Conservation (phyloP, 768 basidiomycete species). For the Tylopilus sp. region DNA sequence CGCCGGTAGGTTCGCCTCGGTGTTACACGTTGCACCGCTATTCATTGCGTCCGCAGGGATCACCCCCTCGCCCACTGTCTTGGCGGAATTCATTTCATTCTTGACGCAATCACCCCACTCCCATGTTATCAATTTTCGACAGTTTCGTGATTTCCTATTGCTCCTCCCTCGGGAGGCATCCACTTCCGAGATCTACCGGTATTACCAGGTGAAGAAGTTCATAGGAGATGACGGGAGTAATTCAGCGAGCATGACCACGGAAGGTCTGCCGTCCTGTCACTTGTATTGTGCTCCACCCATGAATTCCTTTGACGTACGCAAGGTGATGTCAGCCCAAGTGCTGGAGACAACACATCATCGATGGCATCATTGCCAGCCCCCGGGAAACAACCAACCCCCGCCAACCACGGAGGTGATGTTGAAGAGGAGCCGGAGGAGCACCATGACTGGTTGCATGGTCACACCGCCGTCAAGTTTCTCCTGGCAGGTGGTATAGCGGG, state of each 20-base stretch:
- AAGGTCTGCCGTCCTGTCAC: slow-evolving; percentile 52
- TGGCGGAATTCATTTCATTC: slow-evolving; percentile 77
- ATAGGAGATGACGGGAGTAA: slow-evolving; percentile 76
- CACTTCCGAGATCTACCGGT: slow-evolving; percentile 80
- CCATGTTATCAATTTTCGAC: slow-evolving; percentile 69
- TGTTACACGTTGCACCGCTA: slow-evolving; percentile 21
- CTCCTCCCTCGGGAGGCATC: slow-evolving; percentile 80
- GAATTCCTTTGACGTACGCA: slow-evolving; percentile 24
- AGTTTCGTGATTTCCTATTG: slow-evolving; percentile 89
- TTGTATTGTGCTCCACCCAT: slow-evolving; percentile 15
- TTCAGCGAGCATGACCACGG: slow-evolving; percentile 80
- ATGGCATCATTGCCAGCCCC: slow-evolving; percentile 14
- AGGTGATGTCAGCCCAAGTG: slow-evolving; percentile 79
- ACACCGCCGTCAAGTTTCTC: slow-evolving; percentile 83
- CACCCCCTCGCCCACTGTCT: slow-evolving; percentile 59
- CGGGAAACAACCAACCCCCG: slow-evolving; percentile 12
- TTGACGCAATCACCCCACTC: slow-evolving; percentile 71
- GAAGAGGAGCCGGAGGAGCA: slow-evolving; percentile 61
- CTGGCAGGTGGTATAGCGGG: slow-evolving; percentile 94
- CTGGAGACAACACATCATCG: slow-evolving; percentile 63
- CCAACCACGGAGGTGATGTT: slow-evolving; percentile 37
- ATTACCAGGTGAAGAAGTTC: slow-evolving; percentile 67
- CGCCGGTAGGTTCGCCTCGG: slow-evolving; percentile 51
- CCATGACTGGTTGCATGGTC: slow-evolving; percentile 59
- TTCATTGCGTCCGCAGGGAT: slow-evolving; percentile 52